Evolutionary conservation across 352 stramenopile species (phyloP).

Genomic region (Achlya hypogyna): DNA sequence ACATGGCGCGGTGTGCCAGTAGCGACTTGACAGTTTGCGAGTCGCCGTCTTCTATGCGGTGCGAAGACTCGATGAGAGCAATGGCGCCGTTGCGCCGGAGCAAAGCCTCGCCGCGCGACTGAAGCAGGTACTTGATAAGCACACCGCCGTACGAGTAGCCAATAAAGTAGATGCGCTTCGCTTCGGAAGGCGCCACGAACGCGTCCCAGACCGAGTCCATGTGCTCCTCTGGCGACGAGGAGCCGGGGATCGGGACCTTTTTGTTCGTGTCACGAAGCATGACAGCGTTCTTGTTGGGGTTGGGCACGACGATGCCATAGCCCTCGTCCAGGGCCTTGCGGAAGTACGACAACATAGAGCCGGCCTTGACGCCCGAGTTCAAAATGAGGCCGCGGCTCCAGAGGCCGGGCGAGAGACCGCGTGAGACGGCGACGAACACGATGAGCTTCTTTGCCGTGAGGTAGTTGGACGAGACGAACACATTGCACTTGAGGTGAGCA

Average conservation of each 20-base stretch:
- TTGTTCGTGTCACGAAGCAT: conserved; percentile 72
- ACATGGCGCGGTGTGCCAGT: conserved; percentile 80
- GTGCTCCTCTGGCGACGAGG: conserved; percentile 76
- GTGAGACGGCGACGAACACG: conserved; percentile 78
- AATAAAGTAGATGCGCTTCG: conserved; percentile 72
- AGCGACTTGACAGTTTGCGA: conserved; percentile 82
- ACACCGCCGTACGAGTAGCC: conserved; percentile 84
- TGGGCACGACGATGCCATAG: conserved; percentile 82
- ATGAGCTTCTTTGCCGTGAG: conserved; percentile 70
- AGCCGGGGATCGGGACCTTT: conserved; percentile 72
- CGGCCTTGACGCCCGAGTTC: conserved; percentile 76
- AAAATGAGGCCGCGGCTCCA: conserved; percentile 81
- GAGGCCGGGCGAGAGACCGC: conserved; percentile 67
- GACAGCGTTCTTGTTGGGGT: conserved; percentile 87
- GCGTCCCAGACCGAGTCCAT: conserved; percentile 84
- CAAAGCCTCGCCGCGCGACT: conserved; percentile 76
- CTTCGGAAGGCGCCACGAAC: conserved; percentile 50
- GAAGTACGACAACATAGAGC: conserved; percentile 86
- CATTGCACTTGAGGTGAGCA: conserved; percentile 67
- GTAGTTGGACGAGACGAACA: conserved; percentile 80
- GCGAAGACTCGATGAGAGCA: conserved; percentile 78
- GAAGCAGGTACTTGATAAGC: conserved; percentile 82
- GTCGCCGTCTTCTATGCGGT: conserved; percentile 79
- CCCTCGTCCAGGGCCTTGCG: conserved; percentile 75
- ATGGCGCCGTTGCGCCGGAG: conserved; percentile 81